Conservation (phyloP, 2,329 filamentous ascomycete species). For the Gnomoniopsis sp. region DNA sequence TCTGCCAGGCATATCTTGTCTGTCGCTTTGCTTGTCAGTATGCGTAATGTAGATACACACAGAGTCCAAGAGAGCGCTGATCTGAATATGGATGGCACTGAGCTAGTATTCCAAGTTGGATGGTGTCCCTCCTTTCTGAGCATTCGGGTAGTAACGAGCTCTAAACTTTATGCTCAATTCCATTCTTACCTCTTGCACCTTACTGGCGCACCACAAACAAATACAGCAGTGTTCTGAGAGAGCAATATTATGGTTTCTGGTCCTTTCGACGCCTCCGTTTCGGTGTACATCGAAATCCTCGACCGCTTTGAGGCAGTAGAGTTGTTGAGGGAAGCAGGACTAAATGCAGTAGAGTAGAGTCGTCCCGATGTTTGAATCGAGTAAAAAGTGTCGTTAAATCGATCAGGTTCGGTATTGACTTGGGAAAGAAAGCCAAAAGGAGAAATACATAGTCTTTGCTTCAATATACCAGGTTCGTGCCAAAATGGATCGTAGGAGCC, state of each 20-base stretch:
- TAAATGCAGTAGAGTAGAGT: neutral
- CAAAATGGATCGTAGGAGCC: neutral
- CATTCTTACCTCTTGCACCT: conserved; percentile 2
- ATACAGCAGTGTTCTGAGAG: conserved; percentile 3
- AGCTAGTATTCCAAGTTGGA: conserved; percentile 9
- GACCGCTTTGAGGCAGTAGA: conserved; percentile 3
- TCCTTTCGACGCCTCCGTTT: neutral
- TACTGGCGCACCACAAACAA: neutral
- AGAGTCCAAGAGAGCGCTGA: too few species aligned
- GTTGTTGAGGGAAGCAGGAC: neutral
- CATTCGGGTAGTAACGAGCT: neutral
- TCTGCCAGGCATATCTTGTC: conserved; percentile 9
- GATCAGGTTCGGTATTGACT: neutral
- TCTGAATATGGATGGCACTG: too few species aligned
- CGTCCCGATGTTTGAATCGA: too few species aligned
- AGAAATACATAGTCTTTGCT: neutral
- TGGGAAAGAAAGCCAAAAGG: neutral
- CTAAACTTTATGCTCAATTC: conserved; percentile 1
- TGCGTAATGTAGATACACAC: too few species aligned
- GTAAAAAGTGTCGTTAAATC: neutral
- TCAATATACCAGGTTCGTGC: neutral
- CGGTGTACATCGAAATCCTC: conserved; percentile 1
- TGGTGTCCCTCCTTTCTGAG: neutral
- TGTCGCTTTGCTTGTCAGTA: neutral
- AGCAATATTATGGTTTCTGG: neutral